Evolutionary conservation across 805 yeast species (phyloP).

Genomic region (Suhomyces tanzawaensis): DNA sequence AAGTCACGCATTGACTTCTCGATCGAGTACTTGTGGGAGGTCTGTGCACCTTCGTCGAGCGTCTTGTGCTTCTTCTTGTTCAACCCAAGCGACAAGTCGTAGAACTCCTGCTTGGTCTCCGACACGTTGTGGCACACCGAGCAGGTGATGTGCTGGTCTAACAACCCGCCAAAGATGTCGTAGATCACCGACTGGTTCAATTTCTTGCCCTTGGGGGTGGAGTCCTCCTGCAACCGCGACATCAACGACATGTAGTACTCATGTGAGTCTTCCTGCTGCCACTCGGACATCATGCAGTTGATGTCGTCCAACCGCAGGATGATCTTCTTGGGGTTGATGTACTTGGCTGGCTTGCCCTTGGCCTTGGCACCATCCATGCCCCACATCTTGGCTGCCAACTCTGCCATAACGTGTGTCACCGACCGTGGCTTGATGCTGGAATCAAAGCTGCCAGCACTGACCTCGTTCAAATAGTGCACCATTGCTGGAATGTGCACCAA

Average conservation of each 20-base stretch:
- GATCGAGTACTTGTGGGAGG: slow-evolving; percentile 51
- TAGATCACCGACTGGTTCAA: slow-evolving; percentile 78
- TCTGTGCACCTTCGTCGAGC: background rate
- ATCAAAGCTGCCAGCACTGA: slow-evolving; percentile 52
- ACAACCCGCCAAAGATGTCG: slow-evolving; percentile 90
- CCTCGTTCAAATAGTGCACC: slow-evolving; percentile 74
- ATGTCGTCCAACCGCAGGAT: slow-evolving; percentile 74
- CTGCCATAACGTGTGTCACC: slow-evolving; percentile 66
- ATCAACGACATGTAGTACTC: slow-evolving; percentile 93
- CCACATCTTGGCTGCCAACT: slow-evolving; percentile 70
- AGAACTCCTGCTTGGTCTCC: slow-evolving; percentile 87
- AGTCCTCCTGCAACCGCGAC: slow-evolving; percentile 86
- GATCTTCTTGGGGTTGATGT: slow-evolving; percentile 72
- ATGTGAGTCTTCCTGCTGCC: slow-evolving; percentile 98
- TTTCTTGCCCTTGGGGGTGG: slow-evolving; percentile 87
- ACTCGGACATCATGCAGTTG: slow-evolving; percentile 93
- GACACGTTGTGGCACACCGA: slow-evolving; percentile 77
- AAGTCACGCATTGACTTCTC: slow-evolving; percentile 76
- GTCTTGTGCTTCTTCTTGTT: slow-evolving; percentile 35
- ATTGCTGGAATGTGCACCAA: slow-evolving; percentile 88
- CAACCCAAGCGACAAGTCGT: slow-evolving; percentile 84
- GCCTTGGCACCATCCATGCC: slow-evolving; percentile 35
- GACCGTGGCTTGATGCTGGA: slow-evolving; percentile 49
- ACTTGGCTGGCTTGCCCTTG: slow-evolving; percentile 34
- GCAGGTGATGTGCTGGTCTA: slow-evolving; percentile 84